Base-by-base conservation (phyloP, 768 basidiomycete species). In the Udeniomyces megalosporus region DNA sequence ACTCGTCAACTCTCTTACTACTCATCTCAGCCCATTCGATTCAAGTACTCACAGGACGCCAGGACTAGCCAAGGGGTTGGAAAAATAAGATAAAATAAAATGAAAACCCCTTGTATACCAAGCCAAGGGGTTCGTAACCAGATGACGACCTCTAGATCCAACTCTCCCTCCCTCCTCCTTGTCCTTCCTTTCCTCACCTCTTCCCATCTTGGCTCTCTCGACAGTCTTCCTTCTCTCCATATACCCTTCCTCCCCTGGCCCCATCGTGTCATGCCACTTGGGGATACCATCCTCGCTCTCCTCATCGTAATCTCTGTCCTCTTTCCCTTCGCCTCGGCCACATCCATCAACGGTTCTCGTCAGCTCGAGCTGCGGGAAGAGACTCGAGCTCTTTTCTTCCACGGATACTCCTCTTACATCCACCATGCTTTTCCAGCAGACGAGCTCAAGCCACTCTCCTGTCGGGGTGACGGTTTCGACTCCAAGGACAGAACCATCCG, bases 21-120 rank as follows among this genome's bases (percentile, higher is more conserved):
- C 58, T 62, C 58, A 20, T 68, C 67, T 49, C 51, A 46, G 47
- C 44, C 29, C 14, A 60, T 55, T 0, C 22, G 42, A 1, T 77
- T 86, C 15, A 81, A 85, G 0, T 86, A 80, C 73, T 92, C 87
- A 1, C 84, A 93, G 65, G 92, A 97, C 71, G 80, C 95, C 65
- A 95, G 89, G 69, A 93, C 92, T 0, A 83, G 95, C 67, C 82
- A 12, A 88, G 89, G 44, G 91, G 91, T 53, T 91, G 93, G 96
- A 73, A 75, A 87, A 80, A 44, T 42, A 26, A 51, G 24, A 14
- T 53, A 51, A 60, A 47, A 10, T 45, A 22, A 24, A 17, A 56
- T n/a, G n/a, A 3, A 46, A n/a, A 12, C 42, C n/a, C 17, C 50
- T 15, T 35, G n/a, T 4, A 34, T 17, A 12, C 10, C 11, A 31